Evolutionary conservation across 257 asterid species (phyloP).

Genomic region (Lycium barbarum): DNA sequence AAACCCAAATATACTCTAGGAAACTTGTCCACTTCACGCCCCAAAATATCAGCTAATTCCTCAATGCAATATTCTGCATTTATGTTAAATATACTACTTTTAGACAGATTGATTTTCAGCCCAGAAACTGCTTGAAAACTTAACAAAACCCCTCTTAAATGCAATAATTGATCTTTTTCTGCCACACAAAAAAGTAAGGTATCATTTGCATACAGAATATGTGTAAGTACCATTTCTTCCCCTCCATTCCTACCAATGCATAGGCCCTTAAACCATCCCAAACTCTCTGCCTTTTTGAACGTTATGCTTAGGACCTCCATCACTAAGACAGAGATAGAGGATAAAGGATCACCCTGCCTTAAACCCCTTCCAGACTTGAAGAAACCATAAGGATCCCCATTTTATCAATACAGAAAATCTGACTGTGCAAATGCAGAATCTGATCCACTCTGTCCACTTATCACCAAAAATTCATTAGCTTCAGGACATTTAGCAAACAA

Average conservation of each 20-base stretch:
- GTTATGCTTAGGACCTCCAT: background rate
- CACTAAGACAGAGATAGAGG: background rate
- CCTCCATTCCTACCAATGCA: background rate
- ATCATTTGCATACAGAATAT: background rate
- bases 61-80: background rate
- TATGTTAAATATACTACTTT: background rate
- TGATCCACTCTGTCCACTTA: constrained; percentile 13
- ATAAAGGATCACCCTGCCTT: background rate
- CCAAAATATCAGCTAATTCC: constrained; percentile 6
- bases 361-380: constrained; percentile 5
- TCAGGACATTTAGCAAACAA: background rate
- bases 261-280: constrained; percentile 3
- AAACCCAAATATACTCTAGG: background rate
- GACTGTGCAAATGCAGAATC: constrained; percentile 7
- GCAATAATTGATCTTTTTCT: background rate
- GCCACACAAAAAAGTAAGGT: background rate
- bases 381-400: background rate
- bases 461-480: background rate
- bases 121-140: background rate
- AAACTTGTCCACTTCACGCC: background rate
- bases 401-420: background rate
- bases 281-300: background rate
- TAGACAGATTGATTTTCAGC: background rate
- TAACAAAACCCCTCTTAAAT: background rate
- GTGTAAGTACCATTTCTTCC: constrained; percentile 14